phyloP scores from a whole-genome alignment of 1,284 basidiomycete species.

The Trametes sp. region DNA sequence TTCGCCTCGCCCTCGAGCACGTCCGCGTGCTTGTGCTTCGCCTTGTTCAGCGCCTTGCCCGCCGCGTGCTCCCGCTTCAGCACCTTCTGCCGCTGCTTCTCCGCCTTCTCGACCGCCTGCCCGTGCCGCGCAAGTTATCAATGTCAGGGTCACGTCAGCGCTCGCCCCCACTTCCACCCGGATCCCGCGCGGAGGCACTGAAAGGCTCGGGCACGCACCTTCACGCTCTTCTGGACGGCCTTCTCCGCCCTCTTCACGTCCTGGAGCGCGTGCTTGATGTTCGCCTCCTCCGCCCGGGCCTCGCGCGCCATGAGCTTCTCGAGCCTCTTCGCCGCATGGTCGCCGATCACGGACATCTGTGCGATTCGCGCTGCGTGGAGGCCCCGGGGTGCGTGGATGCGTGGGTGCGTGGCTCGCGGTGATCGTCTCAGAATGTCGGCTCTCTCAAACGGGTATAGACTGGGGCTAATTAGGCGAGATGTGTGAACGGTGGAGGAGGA shows the following conservation, averaged over 20 bases:
- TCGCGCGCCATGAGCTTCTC: conserved; percentile 31
- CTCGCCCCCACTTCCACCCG: background rate
- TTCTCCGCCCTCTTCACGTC: conserved; percentile 31
- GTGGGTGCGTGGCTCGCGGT: too few relatives aligned
- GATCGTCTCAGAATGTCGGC: background rate
- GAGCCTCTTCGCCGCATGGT: conserved; percentile 25
- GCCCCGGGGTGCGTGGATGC: background rate
- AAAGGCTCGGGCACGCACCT: conserved; percentile 15
- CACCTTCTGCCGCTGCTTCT: conserved; percentile 21
- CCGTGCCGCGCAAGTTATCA: too few relatives aligned
- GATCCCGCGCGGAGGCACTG: too few relatives aligned
- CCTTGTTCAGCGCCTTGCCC: conserved; percentile 22
- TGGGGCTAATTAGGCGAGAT: background rate
- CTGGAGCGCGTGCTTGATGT: conserved; percentile 25
- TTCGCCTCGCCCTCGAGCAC: conserved; percentile 18
- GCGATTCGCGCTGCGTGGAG: background rate
- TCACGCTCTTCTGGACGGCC: conserved; percentile 27
- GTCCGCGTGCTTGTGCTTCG: conserved; percentile 24
- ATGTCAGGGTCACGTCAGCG: too few relatives aligned
- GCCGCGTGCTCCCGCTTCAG: conserved; percentile 24
- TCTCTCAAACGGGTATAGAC: background rate
- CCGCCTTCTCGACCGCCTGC: conserved; percentile 23
- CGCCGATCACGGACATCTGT: conserved; percentile 19
- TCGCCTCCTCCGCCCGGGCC: conserved; percentile 27
- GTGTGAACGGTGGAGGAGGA: too few relatives aligned